These are phyloP conservation scores for Tuber indicum DNA, from an alignment of 495 filamentous ascomycete genomes.

Conservation along the genomic window DNA sequence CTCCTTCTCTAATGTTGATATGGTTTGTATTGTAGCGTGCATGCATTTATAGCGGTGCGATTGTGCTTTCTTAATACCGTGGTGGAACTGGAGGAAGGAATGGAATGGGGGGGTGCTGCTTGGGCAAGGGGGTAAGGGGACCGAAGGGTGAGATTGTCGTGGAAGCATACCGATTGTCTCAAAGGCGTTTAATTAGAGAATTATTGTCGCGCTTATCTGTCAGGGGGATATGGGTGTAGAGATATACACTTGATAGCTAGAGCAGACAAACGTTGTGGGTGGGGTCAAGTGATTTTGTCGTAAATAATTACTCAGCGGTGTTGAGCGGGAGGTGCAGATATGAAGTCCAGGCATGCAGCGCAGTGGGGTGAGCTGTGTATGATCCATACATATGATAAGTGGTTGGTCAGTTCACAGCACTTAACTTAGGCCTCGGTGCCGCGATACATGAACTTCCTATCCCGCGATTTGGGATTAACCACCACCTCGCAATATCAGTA, in stretches of 20 bases:
- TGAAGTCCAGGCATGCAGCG: neutral
- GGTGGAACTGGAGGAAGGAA: neutral
- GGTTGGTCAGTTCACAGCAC: neutral
- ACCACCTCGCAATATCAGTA: neutral
- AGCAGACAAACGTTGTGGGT: neutral
- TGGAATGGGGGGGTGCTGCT: neutral
- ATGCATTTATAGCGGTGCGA: conserved; percentile 3
- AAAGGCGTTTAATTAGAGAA: neutral
- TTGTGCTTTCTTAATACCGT: neutral
- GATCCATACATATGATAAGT: neutral
- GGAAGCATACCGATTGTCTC: neutral
- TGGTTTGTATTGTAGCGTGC: conserved; percentile 5
- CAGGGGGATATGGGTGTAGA: neutral
- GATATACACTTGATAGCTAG: neutral
- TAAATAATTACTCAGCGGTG: neutral
- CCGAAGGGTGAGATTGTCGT: neutral
- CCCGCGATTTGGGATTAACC: neutral
- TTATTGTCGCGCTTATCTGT: neutral
- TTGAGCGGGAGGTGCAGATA: neutral
- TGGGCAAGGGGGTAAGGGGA: neutral
- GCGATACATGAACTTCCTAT: neutral
- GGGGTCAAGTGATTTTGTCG: neutral
- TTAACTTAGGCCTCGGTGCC: neutral
- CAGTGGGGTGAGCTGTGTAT: neutral
- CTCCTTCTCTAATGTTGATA: conserved; percentile 2